phyloP scores from a whole-genome alignment of 2,329 filamentous ascomycete species.

The Paecilomyces dactylethromorphus region DNA sequence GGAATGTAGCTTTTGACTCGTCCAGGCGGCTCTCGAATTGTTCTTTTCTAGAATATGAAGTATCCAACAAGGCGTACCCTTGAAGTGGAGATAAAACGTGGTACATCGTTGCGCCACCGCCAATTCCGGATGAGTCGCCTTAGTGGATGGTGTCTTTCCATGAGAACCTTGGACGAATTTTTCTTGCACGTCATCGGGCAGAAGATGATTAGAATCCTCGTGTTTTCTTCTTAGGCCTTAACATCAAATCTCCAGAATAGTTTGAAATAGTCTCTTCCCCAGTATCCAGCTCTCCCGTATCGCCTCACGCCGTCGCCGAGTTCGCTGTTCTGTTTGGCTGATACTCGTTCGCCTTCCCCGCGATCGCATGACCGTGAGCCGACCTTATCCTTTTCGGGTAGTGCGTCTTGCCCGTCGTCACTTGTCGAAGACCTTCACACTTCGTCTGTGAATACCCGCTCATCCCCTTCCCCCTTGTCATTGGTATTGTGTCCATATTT shows the following conservation, averaged over 20 bases:
- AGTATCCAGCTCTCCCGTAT: too few species aligned
- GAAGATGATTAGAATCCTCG: neutral
- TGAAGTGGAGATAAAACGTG: neutral
- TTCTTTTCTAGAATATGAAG: neutral
- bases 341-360: slow-evolving; percentile 22
- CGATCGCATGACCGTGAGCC: slow-evolving; percentile 31
- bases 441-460: slow-evolving; percentile 1
- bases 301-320: neutral
- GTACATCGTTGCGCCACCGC: neutral
- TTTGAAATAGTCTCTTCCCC: too few species aligned
- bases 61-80: neutral
- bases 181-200: neutral
- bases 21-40: neutral
- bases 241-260: too few species aligned
- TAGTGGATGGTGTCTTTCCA: neutral
- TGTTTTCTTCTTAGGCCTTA: too few species aligned
- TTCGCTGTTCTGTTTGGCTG: neutral
- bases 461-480: slow-evolving; percentile 7
- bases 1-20: neutral
- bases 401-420: slow-evolving; percentile 9
- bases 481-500: slow-evolving; percentile 3
- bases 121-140: neutral
- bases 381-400: slow-evolving; percentile 14
- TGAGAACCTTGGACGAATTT: neutral
- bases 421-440: slow-evolving; percentile 5